Evolutionary conservation across 805 yeast species (phyloP).

Genomic region (Candida morakotiae): DNA sequence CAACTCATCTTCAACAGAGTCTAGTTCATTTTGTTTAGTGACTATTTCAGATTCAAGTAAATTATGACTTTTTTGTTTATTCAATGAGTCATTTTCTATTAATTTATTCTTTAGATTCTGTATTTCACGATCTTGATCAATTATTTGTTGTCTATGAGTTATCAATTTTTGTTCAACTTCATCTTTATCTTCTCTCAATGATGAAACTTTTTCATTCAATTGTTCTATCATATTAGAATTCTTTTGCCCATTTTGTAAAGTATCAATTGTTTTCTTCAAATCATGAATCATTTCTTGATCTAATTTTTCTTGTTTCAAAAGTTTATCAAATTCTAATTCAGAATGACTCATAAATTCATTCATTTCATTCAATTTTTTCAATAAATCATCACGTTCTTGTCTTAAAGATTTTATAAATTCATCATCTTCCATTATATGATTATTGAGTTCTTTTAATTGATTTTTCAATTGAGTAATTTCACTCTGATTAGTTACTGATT

Average conservation of each 20-base stretch:
- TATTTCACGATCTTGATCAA: no score
- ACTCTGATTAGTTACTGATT: neutral
- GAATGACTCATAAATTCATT: conserved; percentile 3
- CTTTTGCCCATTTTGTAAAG: neutral
- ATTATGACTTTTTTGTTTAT: no score
- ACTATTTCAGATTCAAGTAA: no score
- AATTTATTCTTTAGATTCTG: no score
- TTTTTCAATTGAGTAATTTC: conserved; percentile 2
- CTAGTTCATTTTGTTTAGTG: conserved; percentile 1
- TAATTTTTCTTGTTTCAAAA: conserved; percentile 1
- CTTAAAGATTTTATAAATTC: neutral
- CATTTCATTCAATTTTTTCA: neutral
- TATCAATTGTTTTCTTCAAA: neutral
- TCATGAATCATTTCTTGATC: neutral
- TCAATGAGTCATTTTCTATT: no score
- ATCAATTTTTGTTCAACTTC: no score
- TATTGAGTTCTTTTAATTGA: neutral
- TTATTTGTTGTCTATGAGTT: no score
- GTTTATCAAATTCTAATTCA: conserved; percentile 5
- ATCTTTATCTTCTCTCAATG: no score
- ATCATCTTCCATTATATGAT: neutral
- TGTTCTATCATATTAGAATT: neutral
- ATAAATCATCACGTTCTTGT: conserved; percentile 1
- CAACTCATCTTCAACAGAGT: conserved; percentile 1
- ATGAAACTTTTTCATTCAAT: neutral